phyloP scores from a whole-genome alignment of 2,329 filamentous ascomycete genomes.

The Phoma sp. region DNA sequence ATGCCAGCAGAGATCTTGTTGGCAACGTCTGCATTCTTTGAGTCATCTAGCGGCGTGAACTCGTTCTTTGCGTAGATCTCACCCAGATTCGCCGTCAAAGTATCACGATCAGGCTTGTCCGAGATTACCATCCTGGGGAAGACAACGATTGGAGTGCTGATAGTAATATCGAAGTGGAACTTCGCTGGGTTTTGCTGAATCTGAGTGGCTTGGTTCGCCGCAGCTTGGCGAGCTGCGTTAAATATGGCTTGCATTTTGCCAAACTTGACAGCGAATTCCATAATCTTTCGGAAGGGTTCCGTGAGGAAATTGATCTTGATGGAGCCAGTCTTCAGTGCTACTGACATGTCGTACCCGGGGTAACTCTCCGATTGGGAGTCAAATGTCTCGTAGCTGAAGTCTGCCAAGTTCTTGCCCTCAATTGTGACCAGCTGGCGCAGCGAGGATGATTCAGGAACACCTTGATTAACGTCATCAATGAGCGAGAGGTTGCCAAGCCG shows the following conservation, averaged over 20 bases:
- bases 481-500: constrained; percentile 87
- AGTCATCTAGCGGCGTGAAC: constrained; percentile 84
- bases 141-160: constrained; percentile 95
- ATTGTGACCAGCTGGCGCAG: constrained; percentile 91
- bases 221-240: constrained; percentile 94
- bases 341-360: constrained; percentile 92
- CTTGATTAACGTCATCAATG: constrained; percentile 92
- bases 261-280: constrained; percentile 97
- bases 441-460: constrained; percentile 80
- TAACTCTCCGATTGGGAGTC: constrained; percentile 78
- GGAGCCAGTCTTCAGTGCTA: constrained; percentile 89
- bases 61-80: constrained; percentile 97
- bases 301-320: constrained; percentile 97
- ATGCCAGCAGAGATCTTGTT: constrained; percentile 94
- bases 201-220: constrained; percentile 90
- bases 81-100: constrained; percentile 90
- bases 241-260: constrained; percentile 99
- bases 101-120: constrained; percentile 75
- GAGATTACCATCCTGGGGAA: constrained; percentile 82
- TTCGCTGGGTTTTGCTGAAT: constrained; percentile 89
- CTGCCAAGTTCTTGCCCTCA: constrained; percentile 91
- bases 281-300: constrained; percentile 96
- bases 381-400: constrained; percentile 98
- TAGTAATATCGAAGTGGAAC: constrained; percentile 90
- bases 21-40: constrained; percentile 73